Percentiles rank a stretch among this genome's conserved stretches.
These are phyloP conservation scores for Afroboletus lepidellus DNA, from an alignment of 1,284 basidiomycete genomes.

Conservation along the genomic window DNA sequence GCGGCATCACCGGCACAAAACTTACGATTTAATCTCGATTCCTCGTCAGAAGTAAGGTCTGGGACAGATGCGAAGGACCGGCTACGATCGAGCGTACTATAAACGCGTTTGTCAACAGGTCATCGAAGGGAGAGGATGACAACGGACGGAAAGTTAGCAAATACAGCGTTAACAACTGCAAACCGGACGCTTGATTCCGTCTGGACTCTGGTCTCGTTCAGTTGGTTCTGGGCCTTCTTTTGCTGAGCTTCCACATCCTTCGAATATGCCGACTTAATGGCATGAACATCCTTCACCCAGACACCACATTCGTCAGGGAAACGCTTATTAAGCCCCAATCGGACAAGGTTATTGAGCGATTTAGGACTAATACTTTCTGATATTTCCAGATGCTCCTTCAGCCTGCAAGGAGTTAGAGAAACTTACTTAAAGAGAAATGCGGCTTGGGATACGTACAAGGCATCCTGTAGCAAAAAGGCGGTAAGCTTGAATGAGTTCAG, in stretches of 20 bases:
- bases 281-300: slow-evolving; percentile 26
- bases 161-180: slow-evolving; percentile 27
- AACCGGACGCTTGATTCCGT: slow-evolving; percentile 26
- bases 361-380: slow-evolving; percentile 25
- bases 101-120: background rate
- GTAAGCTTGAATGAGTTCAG: slow-evolving; percentile 6
- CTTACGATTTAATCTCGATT: slow-evolving; percentile 15
- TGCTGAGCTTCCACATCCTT: slow-evolving; percentile 10
- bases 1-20: background rate
- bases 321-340: slow-evolving; percentile 34
- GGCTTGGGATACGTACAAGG: slow-evolving; percentile 17
- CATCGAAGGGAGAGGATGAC: background rate
- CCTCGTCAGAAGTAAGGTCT: slow-evolving; percentile 17
- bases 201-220: slow-evolving; percentile 6
- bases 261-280: slow-evolving; percentile 1
- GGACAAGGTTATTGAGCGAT: slow-evolving; percentile 32
- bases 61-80: slow-evolving; percentile 16
- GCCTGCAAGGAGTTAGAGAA: slow-evolving; percentile 23
- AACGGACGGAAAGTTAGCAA: slow-evolving; percentile 32
- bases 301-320: slow-evolving; percentile 26
- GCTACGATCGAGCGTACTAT: slow-evolving; percentile 23
- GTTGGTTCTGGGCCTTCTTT: slow-evolving; percentile 15
- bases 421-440: background rate
- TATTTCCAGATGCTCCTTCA: slow-evolving; percentile 30
- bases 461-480: slow-evolving; percentile 19